Conservation (phyloP, 495 filamentous ascomycete genomes). For the Hyaloscypha hepaticicola region DNA sequence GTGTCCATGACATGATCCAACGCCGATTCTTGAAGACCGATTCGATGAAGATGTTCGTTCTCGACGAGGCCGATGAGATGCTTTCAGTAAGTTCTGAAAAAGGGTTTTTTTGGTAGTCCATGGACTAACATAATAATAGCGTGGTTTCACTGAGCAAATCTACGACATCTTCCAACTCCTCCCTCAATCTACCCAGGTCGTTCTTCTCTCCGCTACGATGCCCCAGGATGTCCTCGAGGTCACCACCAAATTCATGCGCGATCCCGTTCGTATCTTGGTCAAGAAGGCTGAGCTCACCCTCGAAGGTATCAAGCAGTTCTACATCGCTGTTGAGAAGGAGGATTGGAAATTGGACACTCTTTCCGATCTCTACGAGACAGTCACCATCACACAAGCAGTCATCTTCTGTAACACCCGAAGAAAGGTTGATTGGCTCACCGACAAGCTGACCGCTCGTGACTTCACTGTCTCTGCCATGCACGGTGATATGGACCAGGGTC, state of each 20-base stretch:
- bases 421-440: slow-evolving; percentile 99
- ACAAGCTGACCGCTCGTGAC: slow-evolving; percentile 96
- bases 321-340: slow-evolving; percentile 99
- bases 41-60: slow-evolving; percentile 98
- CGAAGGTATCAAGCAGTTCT: slow-evolving; percentile 99
- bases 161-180: slow-evolving; percentile 99
- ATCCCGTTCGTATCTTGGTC: slow-evolving; percentile 97
- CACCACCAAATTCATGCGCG: slow-evolving; percentile 99
- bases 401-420: slow-evolving; percentile 99
- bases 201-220: slow-evolving; percentile 95
- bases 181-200: slow-evolving; percentile 95
- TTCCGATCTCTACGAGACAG: slow-evolving; percentile 96
- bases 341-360: slow-evolving; percentile 99
- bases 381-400: slow-evolving; percentile 98
- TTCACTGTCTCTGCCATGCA: slow-evolving; percentile 99
- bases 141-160: slow-evolving; percentile 99
- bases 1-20: slow-evolving; percentile 99
- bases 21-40: slow-evolving; percentile 90
- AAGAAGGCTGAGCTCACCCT: slow-evolving; percentile 99
- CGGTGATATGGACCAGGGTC: slow-evolving; percentile 95
- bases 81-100: slow-evolving; percentile 68
- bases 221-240: slow-evolving; percentile 99
- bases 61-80: slow-evolving; percentile 99
- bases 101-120: neutral
- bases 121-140: slow-evolving; percentile 45